phyloP scores from a whole-genome alignment of 306 rosid genomes.

The Luffa aegyptiaca region DNA sequence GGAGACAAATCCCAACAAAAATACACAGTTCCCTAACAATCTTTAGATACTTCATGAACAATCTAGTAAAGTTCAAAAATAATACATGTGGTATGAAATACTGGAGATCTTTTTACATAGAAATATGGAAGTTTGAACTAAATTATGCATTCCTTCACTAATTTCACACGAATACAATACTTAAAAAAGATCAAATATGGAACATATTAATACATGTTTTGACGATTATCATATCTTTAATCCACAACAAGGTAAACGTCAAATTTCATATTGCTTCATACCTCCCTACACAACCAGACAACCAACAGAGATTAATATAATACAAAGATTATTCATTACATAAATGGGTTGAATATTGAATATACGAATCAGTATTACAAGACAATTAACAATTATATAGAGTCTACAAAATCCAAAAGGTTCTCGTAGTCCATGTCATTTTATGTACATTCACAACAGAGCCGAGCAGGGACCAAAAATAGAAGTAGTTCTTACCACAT shows the following conservation, averaged over 20 bases:
- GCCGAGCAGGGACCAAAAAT: not conserved
- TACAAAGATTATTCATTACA: not conserved
- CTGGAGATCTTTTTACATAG: not conserved
- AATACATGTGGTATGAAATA: not conserved
- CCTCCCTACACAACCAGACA: not conserved
- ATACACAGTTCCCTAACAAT: not conserved
- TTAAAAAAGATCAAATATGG: not conserved
- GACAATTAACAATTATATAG: not conserved
- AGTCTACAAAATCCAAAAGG: not conserved
- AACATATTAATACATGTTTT: not conserved
- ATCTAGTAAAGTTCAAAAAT: not conserved
- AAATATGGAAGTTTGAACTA: not conserved
- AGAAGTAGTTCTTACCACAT: conserved; percentile 45
- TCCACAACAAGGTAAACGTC: not conserved
- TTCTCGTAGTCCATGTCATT: not conserved
- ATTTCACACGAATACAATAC: not conserved
- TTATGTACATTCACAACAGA: not conserved
- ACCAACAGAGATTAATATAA: not conserved
- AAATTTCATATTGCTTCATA: no score
- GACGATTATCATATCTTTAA: not conserved
- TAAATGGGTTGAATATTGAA: not conserved
- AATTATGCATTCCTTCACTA: not conserved
- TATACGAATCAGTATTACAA: not conserved
- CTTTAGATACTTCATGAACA: not conserved
- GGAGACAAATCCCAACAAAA: not conserved